Percentiles rank a stretch among this genome's conserved stretches.
These are phyloP conservation scores for Suhomyces xylopsoci DNA, from an alignment of 805 yeast species.

Conservation along the genomic window DNA sequence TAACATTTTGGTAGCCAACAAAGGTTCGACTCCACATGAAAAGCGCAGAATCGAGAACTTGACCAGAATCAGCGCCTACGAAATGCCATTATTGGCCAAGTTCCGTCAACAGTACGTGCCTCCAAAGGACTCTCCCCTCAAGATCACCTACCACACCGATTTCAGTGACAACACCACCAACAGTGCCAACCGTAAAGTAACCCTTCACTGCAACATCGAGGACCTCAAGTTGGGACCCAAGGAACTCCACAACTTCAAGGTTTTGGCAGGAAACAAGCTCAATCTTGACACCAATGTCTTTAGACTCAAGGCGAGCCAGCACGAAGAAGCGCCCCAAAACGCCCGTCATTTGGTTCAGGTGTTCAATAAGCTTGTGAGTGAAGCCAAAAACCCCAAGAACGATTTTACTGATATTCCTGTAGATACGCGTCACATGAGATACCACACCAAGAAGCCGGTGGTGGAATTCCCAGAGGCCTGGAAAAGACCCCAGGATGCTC, in stretches of 20 bases:
- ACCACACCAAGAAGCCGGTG: slow-evolving; percentile 37
- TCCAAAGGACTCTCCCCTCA: slow-evolving; percentile 48
- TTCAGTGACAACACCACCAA: slow-evolving; percentile 72
- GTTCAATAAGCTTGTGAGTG: slow-evolving; percentile 57
- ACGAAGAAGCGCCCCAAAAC: slow-evolving; percentile 80
- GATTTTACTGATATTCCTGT: slow-evolving; percentile 75
- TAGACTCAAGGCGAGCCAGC: slow-evolving; percentile 62
- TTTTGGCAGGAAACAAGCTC: slow-evolving; percentile 77
- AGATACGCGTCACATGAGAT: slow-evolving; percentile 67
- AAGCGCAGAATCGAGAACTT: slow-evolving; percentile 74
- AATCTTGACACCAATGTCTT: slow-evolving; percentile 58
- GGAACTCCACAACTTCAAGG: slow-evolving; percentile 69
- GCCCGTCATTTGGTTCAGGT: slow-evolving; percentile 67
- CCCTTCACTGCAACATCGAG: slow-evolving; percentile 49
- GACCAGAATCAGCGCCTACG: slow-evolving; percentile 85
- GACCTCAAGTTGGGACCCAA: slow-evolving; percentile 51
- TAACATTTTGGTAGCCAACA: slow-evolving; percentile 33
- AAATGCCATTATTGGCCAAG: slow-evolving; percentile 79
- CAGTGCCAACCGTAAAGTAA: slow-evolving; percentile 63
- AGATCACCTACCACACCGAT: slow-evolving; percentile 63
- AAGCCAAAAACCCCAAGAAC: slow-evolving; percentile 63
- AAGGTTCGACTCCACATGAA: slow-evolving; percentile 37
- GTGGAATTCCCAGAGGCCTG: slow-evolving; percentile 72
- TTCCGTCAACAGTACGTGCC: slow-evolving; percentile 63
- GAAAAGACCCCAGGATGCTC: slow-evolving; percentile 67